Evolutionary conservation across 495 filamentous ascomycete genomes (phyloP).

Genomic region (Aspergillus steynii): DNA sequence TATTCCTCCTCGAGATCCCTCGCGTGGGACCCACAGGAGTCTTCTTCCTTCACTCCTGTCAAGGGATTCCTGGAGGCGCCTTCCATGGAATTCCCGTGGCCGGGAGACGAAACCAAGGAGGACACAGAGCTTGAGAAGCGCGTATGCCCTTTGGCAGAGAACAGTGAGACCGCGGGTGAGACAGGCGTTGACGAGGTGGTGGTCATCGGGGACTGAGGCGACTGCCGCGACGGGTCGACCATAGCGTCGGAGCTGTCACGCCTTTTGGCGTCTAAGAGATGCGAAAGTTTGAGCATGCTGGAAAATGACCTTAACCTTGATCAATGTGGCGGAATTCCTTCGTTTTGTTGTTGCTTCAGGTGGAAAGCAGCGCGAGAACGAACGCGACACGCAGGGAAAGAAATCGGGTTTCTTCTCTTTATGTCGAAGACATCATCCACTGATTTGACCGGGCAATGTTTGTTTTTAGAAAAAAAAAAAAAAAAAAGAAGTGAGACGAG

Average conservation of each 20-base stretch:
- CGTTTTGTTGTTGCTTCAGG: conserved; percentile 11
- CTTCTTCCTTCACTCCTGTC: conserved; percentile 55
- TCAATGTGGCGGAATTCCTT: conserved; percentile 12
- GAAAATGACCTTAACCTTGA: conserved; percentile 4
- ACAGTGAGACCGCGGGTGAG: conserved; percentile 45
- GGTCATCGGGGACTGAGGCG: conserved; percentile 34
- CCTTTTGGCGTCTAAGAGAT: conserved; percentile 29
- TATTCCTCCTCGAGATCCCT: conserved; percentile 46
- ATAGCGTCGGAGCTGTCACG: conserved; percentile 31
- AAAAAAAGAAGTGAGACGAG: conserved; percentile 1
- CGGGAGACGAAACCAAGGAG: conserved; percentile 56
- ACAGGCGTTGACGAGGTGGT: conserved; percentile 44
- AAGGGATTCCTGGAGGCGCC: conserved; percentile 47
- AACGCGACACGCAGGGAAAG: conserved; percentile 15
- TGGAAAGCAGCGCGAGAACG: conserved; percentile 10
- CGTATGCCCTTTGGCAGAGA: conserved; percentile 41
- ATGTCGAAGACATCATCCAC: conserved; percentile 1
- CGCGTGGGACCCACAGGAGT: conserved; percentile 38
- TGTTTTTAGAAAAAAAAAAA: conserved; percentile 8
- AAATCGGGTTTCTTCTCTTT: conserved; percentile 3
- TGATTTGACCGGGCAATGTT: conserved; percentile 8
- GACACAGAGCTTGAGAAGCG: conserved; percentile 60
- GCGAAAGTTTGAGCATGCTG: conserved; percentile 30
- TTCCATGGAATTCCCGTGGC: conserved; percentile 53
- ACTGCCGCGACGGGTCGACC: conserved; percentile 22